Evolutionary conservation across 495 filamentous ascomycete species (phyloP).

Genomic region (Neurospora sp.): DNA sequence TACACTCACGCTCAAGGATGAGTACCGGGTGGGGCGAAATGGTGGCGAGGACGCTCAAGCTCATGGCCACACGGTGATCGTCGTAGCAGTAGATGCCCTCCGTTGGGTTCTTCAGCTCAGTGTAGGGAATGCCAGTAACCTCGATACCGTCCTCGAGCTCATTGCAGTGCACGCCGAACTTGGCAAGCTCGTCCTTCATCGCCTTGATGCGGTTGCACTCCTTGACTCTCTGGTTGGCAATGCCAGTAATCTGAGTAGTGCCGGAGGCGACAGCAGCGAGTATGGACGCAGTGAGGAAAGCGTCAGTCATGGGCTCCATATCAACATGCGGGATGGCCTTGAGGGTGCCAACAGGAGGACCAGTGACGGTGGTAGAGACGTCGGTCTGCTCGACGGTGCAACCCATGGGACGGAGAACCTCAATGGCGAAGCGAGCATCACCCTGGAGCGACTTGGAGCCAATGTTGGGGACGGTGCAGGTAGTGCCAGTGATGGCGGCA

Average conservation of each 20-base stretch:
- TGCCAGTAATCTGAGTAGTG: conserved; percentile 80
- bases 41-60: conserved; percentile 82
- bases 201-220: conserved; percentile 95
- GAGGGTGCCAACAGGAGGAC: conserved; percentile 63
- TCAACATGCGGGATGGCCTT: conserved; percentile 63
- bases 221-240: conserved; percentile 98
- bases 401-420: conserved; percentile 88
- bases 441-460: conserved; percentile 86
- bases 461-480: conserved; percentile 92
- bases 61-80: conserved; percentile 97
- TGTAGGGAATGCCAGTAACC: conserved; percentile 58
- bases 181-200: conserved; percentile 94
- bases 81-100: conserved; percentile 87
- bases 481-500: conserved; percentile 89
- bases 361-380: conserved; percentile 83
- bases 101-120: conserved; percentile 47
- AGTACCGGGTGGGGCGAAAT: conserved; percentile 65
- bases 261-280: conserved; percentile 84
- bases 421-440: conserved; percentile 88
- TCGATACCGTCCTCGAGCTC: conserved; percentile 91
- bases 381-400: conserved; percentile 79
- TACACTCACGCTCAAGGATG: conserved; percentile 82
- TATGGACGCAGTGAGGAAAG: conserved; percentile 89
- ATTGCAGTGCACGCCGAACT: conserved; percentile 81
- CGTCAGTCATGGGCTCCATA: conserved; percentile 99